phyloP scores from a whole-genome alignment of 192 early-diverging fungal genomes.

The Haplosporangium gracile region DNA sequence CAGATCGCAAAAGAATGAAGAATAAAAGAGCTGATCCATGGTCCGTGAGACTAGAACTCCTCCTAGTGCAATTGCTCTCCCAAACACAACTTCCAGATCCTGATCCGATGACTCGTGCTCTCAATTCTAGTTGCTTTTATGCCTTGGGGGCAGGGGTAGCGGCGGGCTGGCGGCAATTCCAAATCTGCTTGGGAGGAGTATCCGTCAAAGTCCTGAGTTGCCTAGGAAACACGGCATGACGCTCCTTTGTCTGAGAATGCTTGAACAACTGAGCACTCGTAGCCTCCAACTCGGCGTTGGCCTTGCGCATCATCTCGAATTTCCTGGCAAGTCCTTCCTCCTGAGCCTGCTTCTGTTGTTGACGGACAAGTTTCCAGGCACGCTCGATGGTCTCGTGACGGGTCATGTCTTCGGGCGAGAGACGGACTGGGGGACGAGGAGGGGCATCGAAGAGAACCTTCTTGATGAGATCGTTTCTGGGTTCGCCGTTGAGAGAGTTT shows the following conservation, averaged over 20 bases:
- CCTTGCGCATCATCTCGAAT: conserved; percentile 73
- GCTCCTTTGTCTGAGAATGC: conserved; percentile 68
- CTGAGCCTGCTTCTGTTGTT: conserved; percentile 62
- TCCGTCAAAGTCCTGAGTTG: conserved; percentile 83
- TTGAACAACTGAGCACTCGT: conserved; percentile 72
- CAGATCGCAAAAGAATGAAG: too few species aligned
- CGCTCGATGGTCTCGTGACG: conserved; percentile 80
- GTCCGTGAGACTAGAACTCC: background rate
- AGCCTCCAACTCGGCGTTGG: conserved; percentile 75
- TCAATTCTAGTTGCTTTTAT: conserved; percentile 4
- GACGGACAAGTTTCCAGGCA: conserved; percentile 71
- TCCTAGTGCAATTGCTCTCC: background rate
- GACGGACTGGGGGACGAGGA: conserved; percentile 55
- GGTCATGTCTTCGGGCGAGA: conserved; percentile 69
- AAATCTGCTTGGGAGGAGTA: conserved; percentile 76
- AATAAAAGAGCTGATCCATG: background rate
- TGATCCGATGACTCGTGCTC: background rate
- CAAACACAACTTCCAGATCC: background rate
- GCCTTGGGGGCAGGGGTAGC: conserved; percentile 25
- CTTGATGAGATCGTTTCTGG: conserved; percentile 78
- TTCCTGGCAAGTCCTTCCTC: conserved; percentile 63
- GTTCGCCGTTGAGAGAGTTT: conserved; percentile 61
- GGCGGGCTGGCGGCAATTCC: conserved; percentile 71
- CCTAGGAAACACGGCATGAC: conserved; percentile 73
- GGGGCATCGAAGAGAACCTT: conserved; percentile 75